Base-by-base conservation (phyloP, 2,329 filamentous ascomycete species). In the Phaeophleospora eucalypticola region DNA sequence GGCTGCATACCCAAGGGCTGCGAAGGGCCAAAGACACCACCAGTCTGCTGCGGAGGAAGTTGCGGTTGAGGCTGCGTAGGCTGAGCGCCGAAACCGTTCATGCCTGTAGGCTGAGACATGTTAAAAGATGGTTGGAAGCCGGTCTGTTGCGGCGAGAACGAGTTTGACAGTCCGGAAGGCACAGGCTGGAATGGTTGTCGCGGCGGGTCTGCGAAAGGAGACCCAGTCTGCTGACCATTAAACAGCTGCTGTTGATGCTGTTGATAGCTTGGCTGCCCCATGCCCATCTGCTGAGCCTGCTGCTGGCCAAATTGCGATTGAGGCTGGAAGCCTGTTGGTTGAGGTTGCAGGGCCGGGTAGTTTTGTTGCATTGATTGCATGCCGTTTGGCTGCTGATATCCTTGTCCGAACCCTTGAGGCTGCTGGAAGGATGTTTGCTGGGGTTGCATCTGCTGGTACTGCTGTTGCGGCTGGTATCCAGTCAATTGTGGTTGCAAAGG, bases 401-500 rank as follows among this genome's bases (percentile, higher is more conserved):
- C 51, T 43, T 32, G 41, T 4, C 41, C 35, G 27, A 38, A 52
- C 3, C 46, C 46, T 47, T 51, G 43, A 8, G 61, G 62, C 2
- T 43, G 40, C 19, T 51, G 48, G 56, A 68, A 72, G 19, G 68
- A 68, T 8, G 68, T 71, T 54, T 58, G 62, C 42, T 68, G 63
- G 7, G 58, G 56, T 38, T 66, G 62, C 53, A 68, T 53, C 34
- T 67, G 65, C 46, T 65, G 64, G 41, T 57, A 58, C 44, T 63
- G 62, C 43, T 69, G 68, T 57, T 68, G 71, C 61, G 81, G 72
- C 58, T 65, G 64, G 44, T 79, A 75, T 7, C 91, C 89, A 4
- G 93, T 96, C 67, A 90, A 80, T 64, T 96, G 91, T 43, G 89
- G 83, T 64, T 90, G 84, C 57, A 96, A 70, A 14, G 87, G 83